A percentile compares a stretch with the other conserved stretches of the same genome.
Evolutionary conservation across 2,329 filamentous ascomycete species (phyloP).

Genomic region (Fusarium camptoceras): DNA sequence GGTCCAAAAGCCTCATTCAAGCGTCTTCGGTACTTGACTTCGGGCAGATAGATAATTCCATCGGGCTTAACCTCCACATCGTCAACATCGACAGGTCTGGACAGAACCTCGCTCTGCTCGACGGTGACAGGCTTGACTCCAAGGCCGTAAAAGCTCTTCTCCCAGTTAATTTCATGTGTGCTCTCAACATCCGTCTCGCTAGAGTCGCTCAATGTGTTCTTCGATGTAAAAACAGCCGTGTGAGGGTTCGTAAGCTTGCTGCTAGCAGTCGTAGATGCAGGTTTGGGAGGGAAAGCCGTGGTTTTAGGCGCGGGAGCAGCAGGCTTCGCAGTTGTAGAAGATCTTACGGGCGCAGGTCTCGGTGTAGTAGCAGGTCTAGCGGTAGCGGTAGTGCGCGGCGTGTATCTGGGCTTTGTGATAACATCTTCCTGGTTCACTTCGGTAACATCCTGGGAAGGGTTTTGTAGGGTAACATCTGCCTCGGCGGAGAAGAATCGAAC

Average conservation of each 20-base stretch:
- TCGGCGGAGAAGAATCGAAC: constrained; percentile 42
- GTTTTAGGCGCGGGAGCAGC: background rate
- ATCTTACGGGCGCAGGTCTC: constrained; percentile 11
- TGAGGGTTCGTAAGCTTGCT: constrained; percentile 23
- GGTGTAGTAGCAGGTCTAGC: background rate
- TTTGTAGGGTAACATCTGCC: constrained; percentile 28
- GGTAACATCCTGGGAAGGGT: constrained; percentile 25
- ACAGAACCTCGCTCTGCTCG: constrained; percentile 76
- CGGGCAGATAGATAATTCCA: constrained; percentile 93
- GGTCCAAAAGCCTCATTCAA: constrained; percentile 93
- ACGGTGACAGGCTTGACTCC: constrained; percentile 76
- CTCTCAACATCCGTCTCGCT: constrained; percentile 22
- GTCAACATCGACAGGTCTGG: constrained; percentile 72
- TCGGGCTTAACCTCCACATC: constrained; percentile 98
- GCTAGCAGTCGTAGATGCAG: background rate
- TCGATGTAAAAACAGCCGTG: constrained; percentile 9
- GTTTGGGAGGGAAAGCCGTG: background rate
- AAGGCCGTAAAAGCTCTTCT: constrained; percentile 84
- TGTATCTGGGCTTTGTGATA: constrained; percentile 9
- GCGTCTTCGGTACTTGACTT: constrained; percentile 96
- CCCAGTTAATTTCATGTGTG: constrained; percentile 73
- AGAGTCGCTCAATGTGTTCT: constrained; percentile 23
- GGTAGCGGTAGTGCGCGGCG: background rate
- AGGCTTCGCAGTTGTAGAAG: background rate
- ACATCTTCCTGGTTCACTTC: constrained; percentile 30